A percentile compares a stretch with the other conserved stretches of the same genome.
These are phyloP conservation scores for Epichloe brachyelytri DNA, from an alignment of 2,329 filamentous ascomycete species.

Conservation along the genomic window DNA sequence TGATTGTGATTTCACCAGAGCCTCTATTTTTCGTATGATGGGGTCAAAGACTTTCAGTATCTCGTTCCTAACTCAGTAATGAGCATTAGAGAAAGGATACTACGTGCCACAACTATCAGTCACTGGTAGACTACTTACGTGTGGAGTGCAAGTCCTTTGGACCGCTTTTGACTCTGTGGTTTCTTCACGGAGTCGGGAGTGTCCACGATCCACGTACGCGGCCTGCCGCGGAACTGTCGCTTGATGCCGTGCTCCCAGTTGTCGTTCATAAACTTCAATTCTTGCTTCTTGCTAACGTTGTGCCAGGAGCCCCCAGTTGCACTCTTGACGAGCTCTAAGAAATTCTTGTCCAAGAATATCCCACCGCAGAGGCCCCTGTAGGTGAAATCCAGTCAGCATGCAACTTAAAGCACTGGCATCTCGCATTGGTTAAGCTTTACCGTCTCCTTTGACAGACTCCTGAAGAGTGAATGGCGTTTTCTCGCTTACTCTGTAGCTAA, in stretches of 20 bases:
- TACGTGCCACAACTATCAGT: neutral
- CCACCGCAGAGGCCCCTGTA: conserved; percentile 26
- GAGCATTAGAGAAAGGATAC: neutral
- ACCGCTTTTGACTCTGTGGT: neutral
- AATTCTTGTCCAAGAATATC: conserved; percentile 26
- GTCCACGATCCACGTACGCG: conserved; percentile 8
- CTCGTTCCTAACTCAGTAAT: neutral
- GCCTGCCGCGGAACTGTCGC: conserved; percentile 10
- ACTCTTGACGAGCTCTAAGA: conserved; percentile 15
- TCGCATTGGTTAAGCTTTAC: conserved; percentile 10
- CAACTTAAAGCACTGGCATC: fast-evolving
- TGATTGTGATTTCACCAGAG: conserved; percentile 15
- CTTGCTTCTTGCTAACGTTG: conserved; percentile 4
- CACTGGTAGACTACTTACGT: neutral
- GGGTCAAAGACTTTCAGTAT: conserved; percentile 11
- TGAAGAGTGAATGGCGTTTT: conserved; percentile 16
- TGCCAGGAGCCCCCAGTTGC: conserved; percentile 5
- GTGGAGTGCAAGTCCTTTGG: neutral
- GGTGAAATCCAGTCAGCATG: neutral
- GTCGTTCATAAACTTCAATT: conserved; percentile 12
- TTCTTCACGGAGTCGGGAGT: conserved; percentile 6
- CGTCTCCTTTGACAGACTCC: conserved; percentile 26
- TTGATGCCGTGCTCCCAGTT: conserved; percentile 20
- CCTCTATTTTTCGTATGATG: conserved; percentile 8
- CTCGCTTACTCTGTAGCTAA: conserved; percentile 21